Evolutionary conservation across 331 rosid species (phyloP).

Genomic region (Malus hybrid): DNA sequence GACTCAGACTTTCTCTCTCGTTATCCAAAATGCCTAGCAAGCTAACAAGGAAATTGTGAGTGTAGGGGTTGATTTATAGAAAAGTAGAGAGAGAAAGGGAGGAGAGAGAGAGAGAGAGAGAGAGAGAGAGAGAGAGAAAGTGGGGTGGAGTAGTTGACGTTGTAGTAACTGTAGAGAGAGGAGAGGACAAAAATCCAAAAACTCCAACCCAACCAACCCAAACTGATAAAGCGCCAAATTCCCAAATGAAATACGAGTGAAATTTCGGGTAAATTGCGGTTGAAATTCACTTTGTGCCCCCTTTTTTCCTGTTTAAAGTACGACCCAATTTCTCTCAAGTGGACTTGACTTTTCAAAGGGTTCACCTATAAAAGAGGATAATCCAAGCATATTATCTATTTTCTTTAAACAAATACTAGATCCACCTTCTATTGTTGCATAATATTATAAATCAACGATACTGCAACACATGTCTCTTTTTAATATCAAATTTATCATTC

Average conservation of each 20-base stretch:
- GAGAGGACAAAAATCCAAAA: neutral
- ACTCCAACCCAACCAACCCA: neutral
- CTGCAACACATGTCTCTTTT: too few relatives aligned
- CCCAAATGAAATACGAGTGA: conserved; percentile 12
- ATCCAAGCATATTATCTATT: neutral
- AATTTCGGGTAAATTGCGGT: conserved; percentile 10
- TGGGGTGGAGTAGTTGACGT: conserved; percentile 29
- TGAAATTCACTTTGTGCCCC: neutral
- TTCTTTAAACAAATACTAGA: neutral
- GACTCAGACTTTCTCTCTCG: neutral
- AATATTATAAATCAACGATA: too few relatives aligned
- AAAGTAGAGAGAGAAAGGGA: neutral
- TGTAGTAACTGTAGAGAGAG: neutral
- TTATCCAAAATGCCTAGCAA: conserved; percentile 9
- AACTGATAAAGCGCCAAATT: neutral
- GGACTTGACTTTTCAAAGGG: conserved; percentile 10
- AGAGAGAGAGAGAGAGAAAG: neutral
- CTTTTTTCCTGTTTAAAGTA: neutral
- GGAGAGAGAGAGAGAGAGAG: neutral
- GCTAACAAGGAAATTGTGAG: conserved; percentile 1
- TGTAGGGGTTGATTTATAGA: conserved; percentile 40
- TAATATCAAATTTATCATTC: too few relatives aligned
- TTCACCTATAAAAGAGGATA: conserved; percentile 24
- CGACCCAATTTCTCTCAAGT: neutral
- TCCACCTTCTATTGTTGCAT: neutral